Evolutionary conservation across 768 basidiomycete species (phyloP).

Genomic region (Collybia mongolica): DNA sequence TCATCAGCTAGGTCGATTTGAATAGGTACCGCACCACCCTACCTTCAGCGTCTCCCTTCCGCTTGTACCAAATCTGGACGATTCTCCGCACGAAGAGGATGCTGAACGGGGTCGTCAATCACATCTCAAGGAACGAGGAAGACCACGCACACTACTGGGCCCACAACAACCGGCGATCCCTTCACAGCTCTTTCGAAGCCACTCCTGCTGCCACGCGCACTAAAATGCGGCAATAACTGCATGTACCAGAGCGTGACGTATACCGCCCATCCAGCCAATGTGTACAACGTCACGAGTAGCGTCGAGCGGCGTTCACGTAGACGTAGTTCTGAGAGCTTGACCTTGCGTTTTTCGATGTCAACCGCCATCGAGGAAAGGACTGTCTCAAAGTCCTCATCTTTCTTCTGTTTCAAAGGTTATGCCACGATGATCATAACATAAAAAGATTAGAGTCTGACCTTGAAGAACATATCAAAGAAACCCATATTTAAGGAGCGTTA

Average conservation of each 20-base stretch:
- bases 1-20: neutral
- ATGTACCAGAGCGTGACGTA: slow-evolving; percentile 79
- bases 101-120: slow-evolving; percentile 29
- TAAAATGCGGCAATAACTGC: slow-evolving; percentile 47
- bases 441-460: slow-evolving; percentile 3
- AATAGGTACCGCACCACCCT: slow-evolving; percentile 13
- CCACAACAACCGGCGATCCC: slow-evolving; percentile 61
- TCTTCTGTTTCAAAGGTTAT: slow-evolving; percentile 31
- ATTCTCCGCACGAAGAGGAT: slow-evolving; percentile 78
- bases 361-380: slow-evolving; percentile 63
- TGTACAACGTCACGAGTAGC: slow-evolving; percentile 75
- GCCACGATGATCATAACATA: neutral
- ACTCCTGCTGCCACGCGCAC: slow-evolving; percentile 22
- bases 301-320: slow-evolving; percentile 79
- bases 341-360: slow-evolving; percentile 73
- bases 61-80: slow-evolving; percentile 81
- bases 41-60: slow-evolving; percentile 84
- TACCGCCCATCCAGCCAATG: slow-evolving; percentile 68
- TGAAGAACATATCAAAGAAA: slow-evolving; percentile 11
- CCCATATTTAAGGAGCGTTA: slow-evolving; percentile 16
- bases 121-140: neutral
- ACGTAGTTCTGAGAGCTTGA: slow-evolving; percentile 79
- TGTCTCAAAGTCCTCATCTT: slow-evolving; percentile 76
- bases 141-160: slow-evolving; percentile 73
- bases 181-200: slow-evolving; percentile 42